Conservation (phyloP, 805 yeast genomes). For the Priceomyces medius region DNA sequence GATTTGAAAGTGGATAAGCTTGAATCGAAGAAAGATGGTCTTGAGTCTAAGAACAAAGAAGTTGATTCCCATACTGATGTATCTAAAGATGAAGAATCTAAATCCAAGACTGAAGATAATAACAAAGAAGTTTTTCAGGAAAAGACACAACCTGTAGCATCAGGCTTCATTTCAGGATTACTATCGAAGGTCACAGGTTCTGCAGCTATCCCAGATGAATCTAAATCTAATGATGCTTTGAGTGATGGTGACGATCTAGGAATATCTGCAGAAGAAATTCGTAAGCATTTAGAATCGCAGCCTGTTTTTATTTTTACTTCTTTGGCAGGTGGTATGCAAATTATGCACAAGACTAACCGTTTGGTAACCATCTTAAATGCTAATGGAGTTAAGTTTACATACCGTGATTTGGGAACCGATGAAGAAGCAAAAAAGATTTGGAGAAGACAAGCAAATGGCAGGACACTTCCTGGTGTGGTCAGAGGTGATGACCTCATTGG, state of each 20-base stretch:
- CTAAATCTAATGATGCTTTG: slow-evolving; percentile 2
- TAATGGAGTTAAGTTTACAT: slow-evolving; percentile 62
- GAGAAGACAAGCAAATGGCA: slow-evolving; percentile 72
- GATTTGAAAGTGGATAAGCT: too few species aligned
- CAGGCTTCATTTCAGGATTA: neutral
- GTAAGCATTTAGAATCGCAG: slow-evolving; percentile 42
- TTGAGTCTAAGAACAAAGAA: slow-evolving; percentile 1
- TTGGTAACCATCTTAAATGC: slow-evolving; percentile 73
- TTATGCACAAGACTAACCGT: slow-evolving; percentile 74
- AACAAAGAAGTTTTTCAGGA: neutral
- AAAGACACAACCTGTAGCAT: neutral
- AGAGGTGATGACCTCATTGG: slow-evolving; percentile 82
- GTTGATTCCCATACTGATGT: neutral
- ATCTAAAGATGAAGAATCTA: neutral
- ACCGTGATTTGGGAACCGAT: slow-evolving; percentile 83
- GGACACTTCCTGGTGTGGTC: slow-evolving; percentile 79
- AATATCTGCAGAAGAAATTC: slow-evolving; percentile 42
- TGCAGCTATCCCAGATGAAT: slow-evolving; percentile 2
- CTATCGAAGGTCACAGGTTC: neutral
- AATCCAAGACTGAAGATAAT: neutral
- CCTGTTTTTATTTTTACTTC: slow-evolving; percentile 83
- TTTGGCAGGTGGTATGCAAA: slow-evolving; percentile 81
- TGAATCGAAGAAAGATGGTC: slow-evolving; percentile 7
- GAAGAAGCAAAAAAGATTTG: slow-evolving; percentile 81
- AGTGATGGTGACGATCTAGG: slow-evolving; percentile 27